Conservation (phyloP, 1,284 basidiomycete genomes). For the Ustilago shanxiensis region DNA sequence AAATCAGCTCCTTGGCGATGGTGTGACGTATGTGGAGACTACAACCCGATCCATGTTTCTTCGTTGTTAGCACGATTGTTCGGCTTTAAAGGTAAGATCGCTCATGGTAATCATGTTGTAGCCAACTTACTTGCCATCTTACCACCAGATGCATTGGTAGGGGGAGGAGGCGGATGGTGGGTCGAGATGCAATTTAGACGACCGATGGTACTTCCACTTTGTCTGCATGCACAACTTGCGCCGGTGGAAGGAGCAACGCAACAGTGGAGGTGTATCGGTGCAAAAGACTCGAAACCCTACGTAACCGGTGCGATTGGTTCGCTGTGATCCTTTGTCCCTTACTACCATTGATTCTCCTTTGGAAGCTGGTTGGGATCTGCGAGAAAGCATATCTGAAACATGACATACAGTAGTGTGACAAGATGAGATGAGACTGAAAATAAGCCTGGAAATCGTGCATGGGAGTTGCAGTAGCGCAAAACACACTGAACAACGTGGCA, state of each 20-base stretch:
- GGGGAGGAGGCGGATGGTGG: constrained; percentile 11
- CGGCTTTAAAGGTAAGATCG: constrained; percentile 28
- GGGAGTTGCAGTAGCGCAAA: background rate
- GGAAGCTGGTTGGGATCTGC: no score
- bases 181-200: constrained; percentile 22
- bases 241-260: background rate
- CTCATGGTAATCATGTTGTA: constrained; percentile 34
- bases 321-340: background rate
- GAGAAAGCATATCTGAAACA: no score
- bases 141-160: background rate
- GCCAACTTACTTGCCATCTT: constrained; percentile 1
- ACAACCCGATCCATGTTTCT: constrained; percentile 37
- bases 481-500: background rate
- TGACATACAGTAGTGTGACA: no score
- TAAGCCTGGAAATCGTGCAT: no score
- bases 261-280: constrained; percentile 9
- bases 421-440: no score
- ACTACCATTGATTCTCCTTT: no score
- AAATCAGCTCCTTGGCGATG: constrained; percentile 7
- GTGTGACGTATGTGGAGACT: constrained; percentile 29
- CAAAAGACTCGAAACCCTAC: constrained; percentile 10
- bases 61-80: constrained; percentile 26
- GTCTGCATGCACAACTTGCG: background rate
- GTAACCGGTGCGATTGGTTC: constrained; percentile 2
- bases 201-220: constrained; percentile 26